Percentiles rank a stretch among this genome's conserved stretches.
Evolutionary conservation across 352 stramenopile genomes (phyloP).

Genomic region (Pythium sukuiense): DNA sequence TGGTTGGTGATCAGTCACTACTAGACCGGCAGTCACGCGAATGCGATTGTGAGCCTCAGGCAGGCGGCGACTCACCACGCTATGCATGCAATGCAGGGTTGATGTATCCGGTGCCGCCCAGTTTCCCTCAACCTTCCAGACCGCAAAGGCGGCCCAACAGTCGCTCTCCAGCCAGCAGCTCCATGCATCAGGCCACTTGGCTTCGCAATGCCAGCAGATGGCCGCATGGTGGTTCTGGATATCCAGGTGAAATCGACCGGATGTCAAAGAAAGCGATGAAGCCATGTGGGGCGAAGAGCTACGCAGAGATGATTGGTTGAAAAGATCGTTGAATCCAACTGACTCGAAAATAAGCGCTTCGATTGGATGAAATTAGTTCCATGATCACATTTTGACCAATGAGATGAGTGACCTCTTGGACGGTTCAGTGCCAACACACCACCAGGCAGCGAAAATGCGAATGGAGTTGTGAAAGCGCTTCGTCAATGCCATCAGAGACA

Average conservation of each 20-base stretch:
- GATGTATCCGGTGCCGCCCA: neutral
- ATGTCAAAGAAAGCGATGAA: constrained; percentile 18
- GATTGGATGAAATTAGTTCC: constrained; percentile 16
- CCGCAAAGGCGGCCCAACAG: neutral
- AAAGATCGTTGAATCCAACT: constrained; percentile 10
- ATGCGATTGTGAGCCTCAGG: neutral
- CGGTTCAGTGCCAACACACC: neutral
- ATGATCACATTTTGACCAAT: constrained; percentile 18
- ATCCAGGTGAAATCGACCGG: neutral
- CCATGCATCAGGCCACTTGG: neutral
- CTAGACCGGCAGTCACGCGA: neutral
- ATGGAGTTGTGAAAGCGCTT: neutral
- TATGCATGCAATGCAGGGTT: neutral
- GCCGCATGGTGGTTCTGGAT: neutral
- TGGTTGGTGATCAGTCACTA: neutral
- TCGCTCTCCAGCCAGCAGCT: neutral
- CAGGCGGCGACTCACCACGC: neutral
- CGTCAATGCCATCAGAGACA: too few relatives aligned
- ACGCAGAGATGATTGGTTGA: constrained; percentile 10
- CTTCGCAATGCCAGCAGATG: neutral
- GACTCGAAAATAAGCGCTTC: neutral
- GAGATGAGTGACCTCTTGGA: neutral
- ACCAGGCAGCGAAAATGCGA: neutral
- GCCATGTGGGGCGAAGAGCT: constrained; percentile 16
- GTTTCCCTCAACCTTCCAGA: neutral